Base-by-base conservation (phyloP, 2,329 filamentous ascomycete species). In the Penicillium sp. region DNA sequence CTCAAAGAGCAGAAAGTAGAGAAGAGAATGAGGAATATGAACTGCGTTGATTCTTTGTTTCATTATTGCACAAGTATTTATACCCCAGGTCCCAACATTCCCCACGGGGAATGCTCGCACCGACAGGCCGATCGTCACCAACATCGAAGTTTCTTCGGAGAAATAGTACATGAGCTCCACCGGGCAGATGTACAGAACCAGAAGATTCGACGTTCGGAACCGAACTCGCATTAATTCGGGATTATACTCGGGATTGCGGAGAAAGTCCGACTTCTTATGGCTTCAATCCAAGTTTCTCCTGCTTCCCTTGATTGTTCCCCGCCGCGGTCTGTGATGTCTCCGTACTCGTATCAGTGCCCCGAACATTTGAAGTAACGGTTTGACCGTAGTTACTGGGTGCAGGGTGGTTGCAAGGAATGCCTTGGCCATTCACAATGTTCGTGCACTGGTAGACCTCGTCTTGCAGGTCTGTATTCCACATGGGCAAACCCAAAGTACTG, bases 391-490 rank as follows among this genome's bases (percentile, higher is more conserved):
- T 60, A 26, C 58, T 59, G 6, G 64, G 65, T 3, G 65, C 65
- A 23, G 52, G 56, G 15, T 54, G 58, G 48, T 68, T 63, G 46
- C 65, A 68, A 13, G 63, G 64, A 16, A 67, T 60, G 1, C 63
- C 62, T 1, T 59, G 61, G 13, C 50, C 28, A 2, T 54, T 53
- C 9, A 65, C 42, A 46, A 78, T 74, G 42, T 78, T 76, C 2
- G 72, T 74, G 59, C 76, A 78, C 50, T 78, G 67, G 42, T 65
- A 66, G 39, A 72, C 70, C 62, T 78, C 75, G 21, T 70, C 64
- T 15, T 66, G 63, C 29, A 61, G 31, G 10, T 47, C 52, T 4
- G 58, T 61, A 13, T 49, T 51, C 16, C 42, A 57, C 18, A 71
- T 70, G 10, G 75, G 64, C 49, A 64, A 47, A 0, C 64, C 65